phyloP scores from a whole-genome alignment of 2,329 filamentous ascomycete species.

The Hymenoscyphus fraxineus region DNA sequence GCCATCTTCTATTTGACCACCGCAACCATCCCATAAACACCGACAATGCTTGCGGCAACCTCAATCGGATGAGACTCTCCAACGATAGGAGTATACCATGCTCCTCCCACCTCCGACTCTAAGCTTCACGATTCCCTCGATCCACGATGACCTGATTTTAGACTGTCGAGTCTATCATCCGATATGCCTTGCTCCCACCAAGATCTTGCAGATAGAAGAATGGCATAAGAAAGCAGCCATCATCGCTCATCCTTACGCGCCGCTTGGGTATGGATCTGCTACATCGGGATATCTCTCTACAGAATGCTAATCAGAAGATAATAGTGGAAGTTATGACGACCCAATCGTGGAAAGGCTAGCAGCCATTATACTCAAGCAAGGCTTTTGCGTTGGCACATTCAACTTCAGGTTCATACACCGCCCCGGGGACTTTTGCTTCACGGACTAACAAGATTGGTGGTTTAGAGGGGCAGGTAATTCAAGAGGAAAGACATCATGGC shows the following conservation, averaged over 20 bases:
- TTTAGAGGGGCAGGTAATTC: slow-evolving; percentile 72
- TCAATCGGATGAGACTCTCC: slow-evolving; percentile 21
- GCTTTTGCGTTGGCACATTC: slow-evolving; percentile 80
- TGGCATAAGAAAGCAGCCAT: slow-evolving; percentile 53
- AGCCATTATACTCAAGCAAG: slow-evolving; percentile 53
- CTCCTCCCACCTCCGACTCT: slow-evolving; percentile 52
- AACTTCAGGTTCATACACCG: slow-evolving; percentile 69
- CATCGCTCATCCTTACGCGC: slow-evolving; percentile 86
- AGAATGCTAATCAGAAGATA: slow-evolving; percentile 46
- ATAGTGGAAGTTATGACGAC: slow-evolving; percentile 46
- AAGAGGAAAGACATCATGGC: slow-evolving; percentile 81
- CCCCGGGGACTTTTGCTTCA: not conserved
- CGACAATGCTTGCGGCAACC: not conserved
- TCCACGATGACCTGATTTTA: slow-evolving; percentile 72
- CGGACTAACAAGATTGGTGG: slow-evolving; percentile 17
- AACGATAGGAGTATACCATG: slow-evolving; percentile 36
- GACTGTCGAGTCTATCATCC: slow-evolving; percentile 83
- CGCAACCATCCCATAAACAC: not conserved
- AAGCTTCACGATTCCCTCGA: slow-evolving; percentile 76
- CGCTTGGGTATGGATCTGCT: slow-evolving; percentile 55
- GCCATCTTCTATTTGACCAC: not conserved
- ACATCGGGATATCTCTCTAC: not conserved
- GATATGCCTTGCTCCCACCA: slow-evolving; percentile 36
- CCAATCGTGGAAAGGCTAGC: slow-evolving; percentile 13
- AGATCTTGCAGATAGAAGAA: slow-evolving; percentile 20